phyloP scores from a whole-genome alignment of 2,329 filamentous ascomycete genomes.

The Fusarium solani-melongenae region DNA sequence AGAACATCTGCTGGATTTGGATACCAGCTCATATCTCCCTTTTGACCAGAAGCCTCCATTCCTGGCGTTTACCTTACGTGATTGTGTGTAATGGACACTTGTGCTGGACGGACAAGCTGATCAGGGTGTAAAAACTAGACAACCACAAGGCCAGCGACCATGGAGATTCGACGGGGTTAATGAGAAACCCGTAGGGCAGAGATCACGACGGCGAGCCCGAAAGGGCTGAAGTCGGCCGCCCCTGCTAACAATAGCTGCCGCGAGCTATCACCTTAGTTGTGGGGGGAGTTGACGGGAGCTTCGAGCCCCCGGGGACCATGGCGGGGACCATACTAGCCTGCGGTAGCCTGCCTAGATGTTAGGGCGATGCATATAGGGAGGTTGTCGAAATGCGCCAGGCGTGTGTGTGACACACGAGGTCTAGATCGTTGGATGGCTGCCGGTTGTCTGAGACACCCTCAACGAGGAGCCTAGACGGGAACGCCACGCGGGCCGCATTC shows the following conservation, averaged over 20 bases:
- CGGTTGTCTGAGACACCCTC: constrained; percentile 16
- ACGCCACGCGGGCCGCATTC: constrained; percentile 19
- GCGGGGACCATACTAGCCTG: background rate
- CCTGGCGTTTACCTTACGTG: background rate
- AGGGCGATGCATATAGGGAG: background rate
- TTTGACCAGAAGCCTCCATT: background rate
- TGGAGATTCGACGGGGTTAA: background rate
- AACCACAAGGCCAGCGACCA: background rate
- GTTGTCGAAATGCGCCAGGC: background rate
- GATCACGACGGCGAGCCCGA: background rate
- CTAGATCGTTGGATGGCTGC: background rate
- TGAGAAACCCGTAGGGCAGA: background rate
- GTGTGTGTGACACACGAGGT: background rate
- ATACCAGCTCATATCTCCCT: background rate
- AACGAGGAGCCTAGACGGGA: background rate
- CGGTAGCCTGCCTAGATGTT: background rate
- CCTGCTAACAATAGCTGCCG: constrained; percentile 14
- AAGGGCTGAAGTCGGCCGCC: constrained; percentile 1
- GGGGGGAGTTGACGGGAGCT: background rate
- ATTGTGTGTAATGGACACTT: background rate
- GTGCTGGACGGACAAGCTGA: background rate
- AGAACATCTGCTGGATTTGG: background rate
- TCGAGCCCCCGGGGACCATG: background rate
- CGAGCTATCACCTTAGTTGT: background rate
- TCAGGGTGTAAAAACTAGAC: background rate